Evolutionary conservation across 768 basidiomycete genomes (phyloP).

Genomic region (Serendipita sp.): DNA sequence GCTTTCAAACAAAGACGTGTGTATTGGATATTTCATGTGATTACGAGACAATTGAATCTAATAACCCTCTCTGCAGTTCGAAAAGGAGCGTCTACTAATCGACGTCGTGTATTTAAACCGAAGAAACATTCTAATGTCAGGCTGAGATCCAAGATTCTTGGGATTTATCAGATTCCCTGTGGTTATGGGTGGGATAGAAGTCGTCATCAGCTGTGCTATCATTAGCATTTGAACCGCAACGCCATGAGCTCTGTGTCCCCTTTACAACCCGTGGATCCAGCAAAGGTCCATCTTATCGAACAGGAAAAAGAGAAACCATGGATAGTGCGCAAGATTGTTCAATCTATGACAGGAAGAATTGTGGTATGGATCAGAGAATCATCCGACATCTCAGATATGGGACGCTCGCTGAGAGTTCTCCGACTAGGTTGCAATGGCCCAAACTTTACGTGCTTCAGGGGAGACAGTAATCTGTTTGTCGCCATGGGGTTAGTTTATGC

Average conservation of each 20-base stretch:
- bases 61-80: too few species aligned
- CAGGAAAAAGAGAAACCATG: slow-evolving; percentile 41
- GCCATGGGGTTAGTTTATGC: slow-evolving; percentile 25
- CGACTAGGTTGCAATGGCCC: background rate
- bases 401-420: background rate
- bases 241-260: background rate
- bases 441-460: slow-evolving; percentile 42
- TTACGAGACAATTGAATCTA: too few species aligned
- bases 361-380: slow-evolving; percentile 27
- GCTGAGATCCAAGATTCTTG: too few species aligned
- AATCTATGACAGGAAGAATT: slow-evolving; percentile 47
- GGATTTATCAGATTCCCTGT: too few species aligned
- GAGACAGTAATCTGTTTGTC: slow-evolving; percentile 44
- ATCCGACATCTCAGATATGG: slow-evolving; percentile 24
- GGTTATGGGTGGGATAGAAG: too few species aligned
- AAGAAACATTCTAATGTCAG: too few species aligned
- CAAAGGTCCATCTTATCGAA: slow-evolving; percentile 19
- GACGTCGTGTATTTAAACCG: too few species aligned
- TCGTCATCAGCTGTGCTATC: too few species aligned
- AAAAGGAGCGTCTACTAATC: too few species aligned
- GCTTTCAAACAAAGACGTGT: too few species aligned
- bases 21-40: too few species aligned
- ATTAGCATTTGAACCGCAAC: background rate
- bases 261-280: slow-evolving; percentile 11
- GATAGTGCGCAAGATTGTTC: slow-evolving; percentile 42